Evolutionary conservation across 768 basidiomycete genomes (phyloP), one percentile per base, ranked within the genome.

Genomic region (Agrocybe chaxingu): DNA sequence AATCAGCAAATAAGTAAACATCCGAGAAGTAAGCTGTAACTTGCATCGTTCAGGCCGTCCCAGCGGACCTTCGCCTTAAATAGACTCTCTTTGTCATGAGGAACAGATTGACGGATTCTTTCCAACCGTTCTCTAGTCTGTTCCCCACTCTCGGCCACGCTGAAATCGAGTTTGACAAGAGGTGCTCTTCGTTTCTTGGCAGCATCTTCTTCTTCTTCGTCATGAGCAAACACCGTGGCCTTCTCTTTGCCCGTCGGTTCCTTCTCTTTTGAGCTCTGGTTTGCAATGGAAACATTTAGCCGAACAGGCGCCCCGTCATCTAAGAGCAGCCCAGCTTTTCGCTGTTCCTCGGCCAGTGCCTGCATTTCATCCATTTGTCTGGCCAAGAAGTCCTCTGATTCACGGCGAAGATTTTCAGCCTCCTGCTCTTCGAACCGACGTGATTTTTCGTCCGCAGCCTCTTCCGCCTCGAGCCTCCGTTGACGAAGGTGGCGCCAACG

Each of bases 341-440:
- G 84, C 61, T 97, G 92, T 61, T 95, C 89, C 45, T 90, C 89
- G 9, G 89, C 90, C 29, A 96, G 73, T 2, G 90, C 87, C 57
- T 93, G 92, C 85, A 96, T 89, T 66, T 98, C 94, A 55, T 91
- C 91, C 91, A 96, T 93, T 62, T 97, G 94, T 48, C 85, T 79
- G 33, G 91, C 90, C 52, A 98, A 76, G 78, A 98, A 97, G 55
- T 84, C 88, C 67, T 98, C 96, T 0, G 92, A 93, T 68, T 98
- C 93, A 43, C 84, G 80, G 33, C 92, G 83, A 18, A 97, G 76
- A 57, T 91, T 89, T 63, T 89, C 93, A 7, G 84, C 81, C 67
- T 97, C 92, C 45, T 88, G 86, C 41, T 87, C 85, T 68, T 97
- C 95, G 51, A 84, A 84, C 29, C 79, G 71, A 11, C 90, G 81